Conservation (phyloP, 2,329 filamentous ascomycete species). For the Pestalotiopsis sp. region DNA sequence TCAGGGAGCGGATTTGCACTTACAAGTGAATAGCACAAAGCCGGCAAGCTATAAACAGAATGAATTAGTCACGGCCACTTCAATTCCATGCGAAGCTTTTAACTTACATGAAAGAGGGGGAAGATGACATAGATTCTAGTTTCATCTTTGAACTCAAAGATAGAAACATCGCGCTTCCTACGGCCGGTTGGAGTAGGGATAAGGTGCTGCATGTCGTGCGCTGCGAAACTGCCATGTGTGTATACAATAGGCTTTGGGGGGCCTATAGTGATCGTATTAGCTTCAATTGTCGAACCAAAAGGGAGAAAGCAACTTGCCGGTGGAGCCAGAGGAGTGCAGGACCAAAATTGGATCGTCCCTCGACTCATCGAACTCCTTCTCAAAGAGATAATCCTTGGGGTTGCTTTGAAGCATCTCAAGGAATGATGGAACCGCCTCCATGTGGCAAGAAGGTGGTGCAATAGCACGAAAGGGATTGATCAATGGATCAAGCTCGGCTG, state of each 20-base stretch:
- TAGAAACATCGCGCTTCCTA: neutral
- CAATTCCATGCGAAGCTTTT: neutral
- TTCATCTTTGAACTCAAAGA: constrained; percentile 15
- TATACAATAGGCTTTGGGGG: constrained; percentile 15
- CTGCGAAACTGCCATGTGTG: constrained; percentile 13
- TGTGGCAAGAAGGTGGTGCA: neutral
- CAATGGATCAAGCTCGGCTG: constrained; percentile 19
- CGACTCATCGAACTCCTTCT: constrained; percentile 22
- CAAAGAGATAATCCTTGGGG: constrained; percentile 18
- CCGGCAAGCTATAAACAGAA: neutral
- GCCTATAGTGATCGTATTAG: constrained; percentile 7
- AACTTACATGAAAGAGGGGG: constrained; percentile 26
- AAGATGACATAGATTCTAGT: constrained; percentile 22
- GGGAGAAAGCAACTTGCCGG: constrained; percentile 16
- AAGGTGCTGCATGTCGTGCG: constrained; percentile 9
- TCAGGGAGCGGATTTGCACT: neutral
- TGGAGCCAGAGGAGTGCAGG: constrained; percentile 30
- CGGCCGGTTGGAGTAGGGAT: constrained; percentile 11
- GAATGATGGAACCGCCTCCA: constrained; percentile 19
- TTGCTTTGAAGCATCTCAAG: constrained; percentile 20
- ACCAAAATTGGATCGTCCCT: constrained; percentile 23
- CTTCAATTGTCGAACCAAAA: neutral
- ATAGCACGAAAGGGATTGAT: constrained; percentile 11
- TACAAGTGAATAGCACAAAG: neutral
- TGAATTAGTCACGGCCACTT: neutral